These are phyloP conservation scores for Xylaria nigripes DNA, from an alignment of 495 filamentous ascomycete species.

Conservation along the genomic window DNA sequence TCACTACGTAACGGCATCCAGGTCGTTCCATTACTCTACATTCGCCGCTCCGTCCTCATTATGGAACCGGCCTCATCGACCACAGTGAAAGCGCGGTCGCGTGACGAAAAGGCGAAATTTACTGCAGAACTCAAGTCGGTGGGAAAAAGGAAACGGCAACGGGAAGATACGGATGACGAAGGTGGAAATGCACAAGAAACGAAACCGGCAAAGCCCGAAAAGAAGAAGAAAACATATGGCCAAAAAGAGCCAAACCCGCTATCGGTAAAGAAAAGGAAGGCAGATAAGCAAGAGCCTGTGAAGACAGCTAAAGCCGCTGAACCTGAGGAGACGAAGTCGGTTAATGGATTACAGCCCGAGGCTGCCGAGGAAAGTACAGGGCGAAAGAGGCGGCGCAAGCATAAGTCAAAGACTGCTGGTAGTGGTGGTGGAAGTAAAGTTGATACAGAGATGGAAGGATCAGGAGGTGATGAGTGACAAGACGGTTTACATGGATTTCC, in stretches of 20 bases:
- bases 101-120: constrained; percentile 68
- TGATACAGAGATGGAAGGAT: constrained; percentile 4
- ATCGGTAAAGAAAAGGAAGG: constrained; percentile 81
- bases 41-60: constrained; percentile 71
- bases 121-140: constrained; percentile 54
- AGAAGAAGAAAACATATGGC: constrained; percentile 56
- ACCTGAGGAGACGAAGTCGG: constrained; percentile 7
- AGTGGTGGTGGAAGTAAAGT: constrained; percentile 2
- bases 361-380: constrained; percentile 23
- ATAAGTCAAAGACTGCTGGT: constrained; percentile 22
- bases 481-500: neutral
- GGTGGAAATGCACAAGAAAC: constrained; percentile 19
- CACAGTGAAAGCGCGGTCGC: constrained; percentile 54
- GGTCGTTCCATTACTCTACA: constrained; percentile 69
- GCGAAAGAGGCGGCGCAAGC: constrained; percentile 39
- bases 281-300: constrained; percentile 26
- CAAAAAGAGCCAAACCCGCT: constrained; percentile 83
- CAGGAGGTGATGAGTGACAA: constrained; percentile 10
- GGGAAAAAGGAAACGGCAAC: constrained; percentile 46
- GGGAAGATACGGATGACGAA: constrained; percentile 34
- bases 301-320: constrained; percentile 13
- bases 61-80: constrained; percentile 72
- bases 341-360: constrained; percentile 1
- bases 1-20: constrained; percentile 47
- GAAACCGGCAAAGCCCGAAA: constrained; percentile 28